Evolutionary conservation across 441 rosid species (phyloP), one percentile per base, ranked within the genome.

Genomic region (Pelargonium myrrhifolium): DNA sequence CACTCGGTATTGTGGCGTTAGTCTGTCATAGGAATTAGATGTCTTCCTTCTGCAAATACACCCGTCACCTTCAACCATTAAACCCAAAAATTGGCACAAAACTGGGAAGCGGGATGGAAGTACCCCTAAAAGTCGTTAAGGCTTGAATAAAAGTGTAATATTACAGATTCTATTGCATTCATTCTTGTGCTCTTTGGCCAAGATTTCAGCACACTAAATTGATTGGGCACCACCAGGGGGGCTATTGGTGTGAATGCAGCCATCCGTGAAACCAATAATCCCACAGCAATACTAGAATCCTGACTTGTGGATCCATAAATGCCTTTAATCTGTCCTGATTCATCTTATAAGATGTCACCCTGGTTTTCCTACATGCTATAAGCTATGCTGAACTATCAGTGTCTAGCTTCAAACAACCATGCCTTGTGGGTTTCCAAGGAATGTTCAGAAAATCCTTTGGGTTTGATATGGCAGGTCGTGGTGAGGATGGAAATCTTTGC

Each of bases 401-500:
- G n/a, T 47, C 14, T 47, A 47, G 55, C 55, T 47, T 47, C 17
- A 47, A 47, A 4, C 55, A 47, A 47, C 55, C 55, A 47, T 47
- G 55, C 55, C 14, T 47, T 47, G 55, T 14, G 55, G 55, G 12
- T 47, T 47, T 47, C 18, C 55, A 47, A 47, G 55, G 55, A 47
- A 47, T 47, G 55, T 47, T 47, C 17, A 14, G 55, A 47, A 4
- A 47, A 47, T 47, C 55, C 55, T 47, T 17, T 47, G 55, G 55
- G 55, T 47, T 47, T 47, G 55, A 47, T 45, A 47, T 47, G 55
- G n/a, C 55, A 47, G 55, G 55, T 47, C n/a, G 55, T 47, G 55
- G 18, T 47, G 55, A n/a, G 55, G 55, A 14, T n/a, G 55, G 55
- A 47, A 47, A 47, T 1, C 6, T 47, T 47, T 47, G 55, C 18